Conservation (phyloP, 768 basidiomycete genomes). For the Pleurotus djamor region DNA sequence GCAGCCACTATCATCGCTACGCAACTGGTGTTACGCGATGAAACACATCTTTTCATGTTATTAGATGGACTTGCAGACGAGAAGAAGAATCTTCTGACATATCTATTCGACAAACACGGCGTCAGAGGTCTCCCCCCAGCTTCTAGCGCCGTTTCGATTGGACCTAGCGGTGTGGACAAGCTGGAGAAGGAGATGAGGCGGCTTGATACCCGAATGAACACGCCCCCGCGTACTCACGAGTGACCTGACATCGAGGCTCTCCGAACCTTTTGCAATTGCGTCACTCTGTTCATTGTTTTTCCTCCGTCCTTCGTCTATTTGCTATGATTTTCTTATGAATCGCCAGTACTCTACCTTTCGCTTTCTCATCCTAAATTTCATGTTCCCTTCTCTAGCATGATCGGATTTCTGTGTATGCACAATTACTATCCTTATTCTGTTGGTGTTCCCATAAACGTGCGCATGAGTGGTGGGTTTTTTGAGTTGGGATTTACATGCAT, state of each 20-base stretch:
- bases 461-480: neutral
- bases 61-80: slow-evolving; percentile 84
- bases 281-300: neutral
- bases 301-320: neutral
- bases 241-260: neutral
- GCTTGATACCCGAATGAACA: slow-evolving; percentile 76
- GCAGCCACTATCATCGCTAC: slow-evolving; percentile 82
- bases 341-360: neutral
- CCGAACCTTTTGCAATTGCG: neutral
- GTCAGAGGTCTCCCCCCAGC: slow-evolving; percentile 65
- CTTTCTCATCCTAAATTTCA: neutral
- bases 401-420: neutral
- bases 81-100: slow-evolving; percentile 88
- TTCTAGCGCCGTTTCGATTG: slow-evolving; percentile 33
- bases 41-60: slow-evolving; percentile 78
- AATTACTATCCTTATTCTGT: neutral
- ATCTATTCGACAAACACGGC: slow-evolving; percentile 86
- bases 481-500: neutral
- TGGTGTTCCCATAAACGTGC: neutral
- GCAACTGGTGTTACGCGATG: slow-evolving; percentile 79
- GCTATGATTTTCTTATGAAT: neutral
- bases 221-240: slow-evolving; percentile 45
- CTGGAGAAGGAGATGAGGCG: slow-evolving; percentile 80
- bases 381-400: neutral
- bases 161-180: slow-evolving; percentile 57